Percentiles rank a stretch among this genome's conserved stretches.
Conservation (phyloP, 1,139 yeast species). For the Debaryomyces sp. region DNA sequence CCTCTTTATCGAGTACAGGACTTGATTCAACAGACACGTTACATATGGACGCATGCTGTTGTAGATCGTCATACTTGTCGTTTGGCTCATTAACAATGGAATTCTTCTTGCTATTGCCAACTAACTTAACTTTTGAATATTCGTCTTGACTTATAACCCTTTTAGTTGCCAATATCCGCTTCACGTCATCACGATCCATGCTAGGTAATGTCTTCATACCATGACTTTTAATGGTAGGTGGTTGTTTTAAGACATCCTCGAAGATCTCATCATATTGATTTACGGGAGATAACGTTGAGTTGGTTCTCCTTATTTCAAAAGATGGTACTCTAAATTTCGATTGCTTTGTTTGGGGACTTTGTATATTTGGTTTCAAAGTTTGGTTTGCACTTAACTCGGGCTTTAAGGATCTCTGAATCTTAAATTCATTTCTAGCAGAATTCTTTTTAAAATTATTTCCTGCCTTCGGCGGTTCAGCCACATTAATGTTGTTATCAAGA, state of each 20-base stretch:
- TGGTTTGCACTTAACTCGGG: neutral
- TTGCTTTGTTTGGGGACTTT: slow-evolving; percentile 7
- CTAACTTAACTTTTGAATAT: slow-evolving; percentile 38
- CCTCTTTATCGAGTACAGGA: slow-evolving; percentile 15
- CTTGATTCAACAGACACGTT: slow-evolving; percentile 35
- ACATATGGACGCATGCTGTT: slow-evolving; percentile 46
- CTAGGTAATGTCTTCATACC: slow-evolving; percentile 52
- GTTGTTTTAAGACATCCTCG: slow-evolving; percentile 31
- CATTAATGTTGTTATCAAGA: slow-evolving; percentile 21
- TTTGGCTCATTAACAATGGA: slow-evolving; percentile 35
- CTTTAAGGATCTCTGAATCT: neutral
- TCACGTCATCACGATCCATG: slow-evolving; percentile 52
- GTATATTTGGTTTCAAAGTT: slow-evolving; percentile 1
- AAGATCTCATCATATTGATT: slow-evolving; percentile 47
- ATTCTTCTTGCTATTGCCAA: slow-evolving; percentile 31
- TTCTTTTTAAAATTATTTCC: slow-evolving; percentile 5
- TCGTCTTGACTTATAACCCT: slow-evolving; percentile 47
- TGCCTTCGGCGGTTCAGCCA: slow-evolving; percentile 27
- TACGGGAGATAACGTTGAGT: slow-evolving; percentile 38
- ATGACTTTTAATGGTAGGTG: slow-evolving; percentile 42
- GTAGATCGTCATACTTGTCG: slow-evolving; percentile 33
- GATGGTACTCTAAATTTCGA: slow-evolving; percentile 49
- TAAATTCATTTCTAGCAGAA: neutral
- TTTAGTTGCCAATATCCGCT: slow-evolving; percentile 42
- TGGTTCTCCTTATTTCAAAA: slow-evolving; percentile 43